These are phyloP conservation scores for Penicillium parvum DNA, from an alignment of 495 filamentous ascomycete species.

Conservation along the genomic window DNA sequence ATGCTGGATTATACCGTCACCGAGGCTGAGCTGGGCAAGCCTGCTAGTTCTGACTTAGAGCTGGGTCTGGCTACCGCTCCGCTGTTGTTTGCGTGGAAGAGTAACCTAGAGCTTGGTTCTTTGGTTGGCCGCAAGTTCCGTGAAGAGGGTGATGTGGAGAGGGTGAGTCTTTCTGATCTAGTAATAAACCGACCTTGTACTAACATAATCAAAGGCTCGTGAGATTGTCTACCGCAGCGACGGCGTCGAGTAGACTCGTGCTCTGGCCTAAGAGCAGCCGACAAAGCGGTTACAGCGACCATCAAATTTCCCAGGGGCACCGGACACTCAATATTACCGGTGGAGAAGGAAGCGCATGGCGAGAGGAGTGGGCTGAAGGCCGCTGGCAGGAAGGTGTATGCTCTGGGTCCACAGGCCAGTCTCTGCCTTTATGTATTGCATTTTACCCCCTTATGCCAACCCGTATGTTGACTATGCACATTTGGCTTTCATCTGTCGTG, in stretches of 20 bases:
- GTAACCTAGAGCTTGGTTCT: constrained; percentile 74
- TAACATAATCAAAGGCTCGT: constrained; percentile 57
- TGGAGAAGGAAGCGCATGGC: no score
- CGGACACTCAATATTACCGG: no score
- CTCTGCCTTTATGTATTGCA: no score
- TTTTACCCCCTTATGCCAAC: no score
- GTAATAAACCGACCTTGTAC: constrained; percentile 1
- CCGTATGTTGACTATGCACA: no score
- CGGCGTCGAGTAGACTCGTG: constrained; percentile 85
- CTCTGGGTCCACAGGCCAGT: no score
- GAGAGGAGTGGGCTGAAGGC: no score
- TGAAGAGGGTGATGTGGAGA: constrained; percentile 74
- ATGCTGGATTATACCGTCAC: constrained; percentile 94
- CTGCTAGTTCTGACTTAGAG: constrained; percentile 89
- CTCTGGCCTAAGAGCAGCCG: constrained; percentile 84
- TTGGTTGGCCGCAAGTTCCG: constrained; percentile 90
- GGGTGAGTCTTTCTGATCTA: constrained; percentile 50
- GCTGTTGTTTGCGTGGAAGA: constrained; percentile 92
- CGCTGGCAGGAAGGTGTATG: no score
- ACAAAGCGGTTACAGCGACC: constrained; percentile 82
- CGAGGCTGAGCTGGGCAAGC: constrained; percentile 83
- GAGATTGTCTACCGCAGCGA: constrained; percentile 76
- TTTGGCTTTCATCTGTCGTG: no score
- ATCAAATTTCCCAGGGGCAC: constrained; percentile 78
- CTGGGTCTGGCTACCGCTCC: constrained; percentile 94